Base-by-base conservation (phyloP, 495 filamentous ascomycete species). In the Parathielavia hyrcaniae region DNA sequence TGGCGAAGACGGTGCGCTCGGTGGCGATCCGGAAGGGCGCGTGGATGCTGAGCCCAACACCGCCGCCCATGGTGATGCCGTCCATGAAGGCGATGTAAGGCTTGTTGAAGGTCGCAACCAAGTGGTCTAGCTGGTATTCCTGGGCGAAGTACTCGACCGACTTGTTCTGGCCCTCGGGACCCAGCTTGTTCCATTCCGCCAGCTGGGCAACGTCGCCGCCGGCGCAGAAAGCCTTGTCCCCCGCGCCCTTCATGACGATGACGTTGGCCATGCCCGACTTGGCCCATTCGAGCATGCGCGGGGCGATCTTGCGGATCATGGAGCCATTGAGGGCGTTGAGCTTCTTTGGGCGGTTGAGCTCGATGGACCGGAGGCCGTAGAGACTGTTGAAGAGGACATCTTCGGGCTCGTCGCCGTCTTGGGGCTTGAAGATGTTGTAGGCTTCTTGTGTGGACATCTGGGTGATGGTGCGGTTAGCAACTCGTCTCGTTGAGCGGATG, bases 1-100 rank as follows among this genome's bases (percentile, higher is more conserved):
- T 98, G 60, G 95, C 91, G 67, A 98, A 96, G 19, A 91, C 71
- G 8, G 95, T 98, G 55, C 86, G 86, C 73, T 98, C 93, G 13
- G 93, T 98, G 26, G 95, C 95, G 65, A 98, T 93, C 22, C 93
- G 81, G 79, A 98, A 90, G 2, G 93, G 95, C 6, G 95, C 91
- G 72, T 98, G 95, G 44, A 97, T 80, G 71, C 86, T 90, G 49
- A 98, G 81, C 4, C 93, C 93, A 32, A 97, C 95, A 52, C 93
- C 93, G 53, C 93, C 93, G 58, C 93, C 93, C 93, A 98, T 97
- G 23, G 95, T 98, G 67, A 96, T 86, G 55, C 93, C 93, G 67
- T 98, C 95, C 86, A 98, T 91, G 70, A 97, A 87, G 39, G 95
- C 90, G 49, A 98, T 83, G 68, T 91, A 93, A 3, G 93, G 93